These are phyloP conservation scores for Physcomitrium patens DNA, from an alignment of 225 moss, liverwort and hornwort species.

Conservation along the genomic window DNA sequence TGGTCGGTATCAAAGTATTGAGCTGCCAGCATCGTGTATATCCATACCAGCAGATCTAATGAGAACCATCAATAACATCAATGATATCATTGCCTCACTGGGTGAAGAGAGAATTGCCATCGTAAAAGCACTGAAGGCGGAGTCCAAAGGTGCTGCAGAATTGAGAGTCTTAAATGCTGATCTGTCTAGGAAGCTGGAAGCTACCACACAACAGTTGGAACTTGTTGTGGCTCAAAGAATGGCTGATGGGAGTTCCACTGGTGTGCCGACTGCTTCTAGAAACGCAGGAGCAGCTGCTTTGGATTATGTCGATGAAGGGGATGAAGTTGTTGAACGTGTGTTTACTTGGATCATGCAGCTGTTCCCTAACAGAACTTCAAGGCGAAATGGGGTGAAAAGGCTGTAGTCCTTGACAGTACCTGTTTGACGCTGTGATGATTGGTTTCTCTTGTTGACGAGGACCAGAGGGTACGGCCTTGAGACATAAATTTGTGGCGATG, in stretches of 20 bases:
- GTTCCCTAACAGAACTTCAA: conserved; percentile 79
- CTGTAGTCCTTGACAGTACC: conserved; percentile 46
- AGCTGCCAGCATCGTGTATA: conserved; percentile 49
- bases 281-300: conserved; percentile 52
- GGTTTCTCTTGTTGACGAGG: conserved; percentile 30
- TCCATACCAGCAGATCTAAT: conserved; percentile 65
- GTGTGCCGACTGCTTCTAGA: conserved; percentile 40
- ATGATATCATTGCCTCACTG: conserved; percentile 59
- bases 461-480: conserved; percentile 40
- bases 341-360: conserved; percentile 97
- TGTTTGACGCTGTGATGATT: conserved; percentile 41
- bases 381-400: conserved; percentile 76
- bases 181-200: conserved; percentile 87
- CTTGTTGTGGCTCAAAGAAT: conserved; percentile 91
- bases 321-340: conserved; percentile 97
- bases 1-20: conserved; percentile 52
- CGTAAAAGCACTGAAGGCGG: conserved; percentile 84
- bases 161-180: conserved; percentile 83
- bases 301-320: conserved; percentile 94
- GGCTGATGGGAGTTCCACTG: conserved; percentile 62
- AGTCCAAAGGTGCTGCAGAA: conserved; percentile 81
- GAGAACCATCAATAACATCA: conserved; percentile 77
- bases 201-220: conserved; percentile 94
- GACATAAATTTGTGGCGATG: conserved; percentile 26
- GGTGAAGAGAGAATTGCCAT: conserved; percentile 90